Conservation (phyloP, 257 asterid genomes). For the Fraxinus pennsylvanica region DNA sequence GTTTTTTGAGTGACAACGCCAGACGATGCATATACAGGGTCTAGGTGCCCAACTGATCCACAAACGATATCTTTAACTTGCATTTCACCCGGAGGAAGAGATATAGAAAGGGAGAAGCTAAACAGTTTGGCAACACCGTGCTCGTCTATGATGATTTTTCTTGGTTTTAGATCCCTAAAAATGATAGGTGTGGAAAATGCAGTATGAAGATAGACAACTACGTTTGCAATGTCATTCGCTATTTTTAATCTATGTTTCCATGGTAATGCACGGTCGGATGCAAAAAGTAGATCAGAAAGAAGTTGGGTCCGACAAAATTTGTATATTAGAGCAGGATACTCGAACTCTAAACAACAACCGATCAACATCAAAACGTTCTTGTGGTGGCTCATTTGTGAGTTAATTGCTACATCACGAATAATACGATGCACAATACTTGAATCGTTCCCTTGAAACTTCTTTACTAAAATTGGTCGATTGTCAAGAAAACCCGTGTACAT, state of each 20-base stretch:
- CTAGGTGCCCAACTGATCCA: neutral
- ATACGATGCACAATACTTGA: neutral
- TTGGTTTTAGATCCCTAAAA: slow-evolving; percentile 10
- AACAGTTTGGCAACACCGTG: slow-evolving; percentile 9
- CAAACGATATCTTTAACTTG: neutral
- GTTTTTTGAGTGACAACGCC: neutral
- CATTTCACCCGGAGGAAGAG: slow-evolving; percentile 25
- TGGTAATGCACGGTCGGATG: neutral
- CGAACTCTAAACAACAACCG: slow-evolving; percentile 18
- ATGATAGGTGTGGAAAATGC: slow-evolving; percentile 13
- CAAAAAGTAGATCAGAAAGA: neutral
- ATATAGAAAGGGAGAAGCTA: slow-evolving; percentile 19
- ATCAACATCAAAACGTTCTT: slow-evolving; percentile 18
- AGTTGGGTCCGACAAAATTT: neutral
- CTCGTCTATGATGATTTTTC: slow-evolving; percentile 16
- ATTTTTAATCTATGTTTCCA: slow-evolving; percentile 19
- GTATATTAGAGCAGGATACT: slow-evolving; percentile 18
- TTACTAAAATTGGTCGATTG: neutral
- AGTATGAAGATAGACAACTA: neutral
- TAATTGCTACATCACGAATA: slow-evolving; percentile 19
- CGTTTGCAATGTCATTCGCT: slow-evolving; percentile 18
- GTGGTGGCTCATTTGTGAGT: slow-evolving; percentile 24
- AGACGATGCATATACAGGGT: neutral
- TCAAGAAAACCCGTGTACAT: neutral
- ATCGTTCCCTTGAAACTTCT: neutral